Evolutionary conservation across 75 land plant genomes (phyloP), one percentile per base, ranked within the genome.

Genomic region (Larix kaempferi): DNA sequence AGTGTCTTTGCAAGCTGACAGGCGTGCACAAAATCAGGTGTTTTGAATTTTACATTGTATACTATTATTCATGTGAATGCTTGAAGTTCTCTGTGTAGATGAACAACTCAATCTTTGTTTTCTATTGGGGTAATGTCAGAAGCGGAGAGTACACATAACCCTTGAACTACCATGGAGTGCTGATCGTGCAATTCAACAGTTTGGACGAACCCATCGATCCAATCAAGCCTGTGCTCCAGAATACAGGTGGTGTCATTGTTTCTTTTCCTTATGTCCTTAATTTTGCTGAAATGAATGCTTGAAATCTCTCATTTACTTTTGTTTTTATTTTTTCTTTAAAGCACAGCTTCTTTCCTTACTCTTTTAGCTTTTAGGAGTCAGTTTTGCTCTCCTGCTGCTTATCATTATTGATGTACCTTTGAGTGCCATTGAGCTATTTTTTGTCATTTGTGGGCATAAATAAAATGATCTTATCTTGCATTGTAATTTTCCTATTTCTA

Each of bases 111-210:
- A 59, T 59, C 11, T 37, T 69, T 8, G 15, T 63, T 59, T 62
- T 15, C 59, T 52, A 72, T 77, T 16, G 5, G 65, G 59, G 15
- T 19, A 27, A 49, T 76, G 8, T 60, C 85, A 96, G 99, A 90
- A 77, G 86, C 88, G 99, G 79, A 94, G 99, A 77, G 99, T 96
- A 59, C 99, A 96, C 78, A 52, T 94, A 78, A 96, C 99, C 15
- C 82, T 96, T 78, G 99, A 96, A 81, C 88, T 96, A 22, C 99
- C 99, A 67, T 96, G 99, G 99, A 96, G 99, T 89, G 99, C 99
- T 78, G 99, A 96, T 77, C 88, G 99, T 60, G 99, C 99, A 37
- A 96, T 96, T 83, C 99, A 96, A 84, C 99, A 96, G 73, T 92
- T 92, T 86, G 99, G 99, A 71, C 89, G 99, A 87, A 96, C 99